These are phyloP conservation scores for Boletus smithii DNA, from an alignment of 1,284 basidiomycete species.

Conservation along the genomic window DNA sequence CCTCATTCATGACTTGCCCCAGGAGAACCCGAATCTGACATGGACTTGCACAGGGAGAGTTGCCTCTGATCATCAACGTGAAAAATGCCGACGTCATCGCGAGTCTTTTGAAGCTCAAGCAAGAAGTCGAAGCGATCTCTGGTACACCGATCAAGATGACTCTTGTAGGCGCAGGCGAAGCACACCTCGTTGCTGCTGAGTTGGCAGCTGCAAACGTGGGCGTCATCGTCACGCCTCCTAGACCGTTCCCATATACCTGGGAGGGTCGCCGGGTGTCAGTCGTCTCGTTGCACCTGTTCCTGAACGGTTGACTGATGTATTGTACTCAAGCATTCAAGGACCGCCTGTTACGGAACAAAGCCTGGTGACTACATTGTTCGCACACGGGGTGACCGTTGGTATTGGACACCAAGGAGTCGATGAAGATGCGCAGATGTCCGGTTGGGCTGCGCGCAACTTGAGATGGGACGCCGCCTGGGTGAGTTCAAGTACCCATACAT, in stretches of 20 bases:
- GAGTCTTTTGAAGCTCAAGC: constrained; percentile 71
- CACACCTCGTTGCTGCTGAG: constrained; percentile 72
- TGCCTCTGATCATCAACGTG: constrained; percentile 56
- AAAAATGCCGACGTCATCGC: constrained; percentile 76
- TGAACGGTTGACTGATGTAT: constrained; percentile 13
- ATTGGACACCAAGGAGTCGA: constrained; percentile 48
- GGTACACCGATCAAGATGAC: constrained; percentile 49
- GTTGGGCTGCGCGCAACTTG: constrained; percentile 57
- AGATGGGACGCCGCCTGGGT: constrained; percentile 49
- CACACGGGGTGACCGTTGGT: constrained; percentile 72
- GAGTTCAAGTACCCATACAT: constrained; percentile 2
- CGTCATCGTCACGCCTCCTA: constrained; percentile 62
- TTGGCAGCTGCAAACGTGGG: constrained; percentile 70
- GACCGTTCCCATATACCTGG: constrained; percentile 61
- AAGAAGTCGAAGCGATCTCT: constrained; percentile 54
- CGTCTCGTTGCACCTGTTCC: not conserved
- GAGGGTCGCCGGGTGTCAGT: constrained; percentile 50
- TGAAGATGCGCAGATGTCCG: constrained; percentile 16
- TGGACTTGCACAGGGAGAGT: constrained; percentile 37
- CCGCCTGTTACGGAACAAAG: constrained; percentile 71
- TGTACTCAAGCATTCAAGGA: constrained; percentile 51
- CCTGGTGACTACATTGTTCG: constrained; percentile 58
- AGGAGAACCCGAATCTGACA: constrained; percentile 4
- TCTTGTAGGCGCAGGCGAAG: constrained; percentile 69
- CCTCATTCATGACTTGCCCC: not conserved